phyloP scores from a whole-genome alignment of 2,329 filamentous ascomycete genomes.

The Penicillium sp. region DNA sequence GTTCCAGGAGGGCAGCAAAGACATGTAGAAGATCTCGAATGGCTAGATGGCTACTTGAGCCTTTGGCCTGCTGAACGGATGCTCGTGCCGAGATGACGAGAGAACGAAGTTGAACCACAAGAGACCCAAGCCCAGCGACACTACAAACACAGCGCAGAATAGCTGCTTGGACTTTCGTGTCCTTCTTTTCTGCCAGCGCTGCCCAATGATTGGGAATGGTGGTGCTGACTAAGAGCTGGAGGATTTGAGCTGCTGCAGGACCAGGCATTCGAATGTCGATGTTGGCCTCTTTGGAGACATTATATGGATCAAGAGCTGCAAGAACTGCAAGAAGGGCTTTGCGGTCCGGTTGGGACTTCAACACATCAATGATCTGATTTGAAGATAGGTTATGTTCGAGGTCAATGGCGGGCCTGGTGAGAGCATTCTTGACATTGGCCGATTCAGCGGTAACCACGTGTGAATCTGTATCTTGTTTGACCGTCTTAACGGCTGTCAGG shows the following conservation, averaged over 20 bases:
- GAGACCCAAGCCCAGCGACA: slow-evolving; percentile 69
- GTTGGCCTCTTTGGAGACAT: slow-evolving; percentile 16
- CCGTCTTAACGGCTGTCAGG: slow-evolving; percentile 37
- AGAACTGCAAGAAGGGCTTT: slow-evolving; percentile 30
- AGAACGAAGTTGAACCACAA: slow-evolving; percentile 62
- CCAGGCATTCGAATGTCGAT: slow-evolving; percentile 59
- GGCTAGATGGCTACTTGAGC: slow-evolving; percentile 30
- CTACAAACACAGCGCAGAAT: slow-evolving; percentile 64
- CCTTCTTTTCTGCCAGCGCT: slow-evolving; percentile 39
- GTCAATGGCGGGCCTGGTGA: slow-evolving; percentile 10
- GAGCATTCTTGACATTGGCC: slow-evolving; percentile 7
- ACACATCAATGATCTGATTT: slow-evolving; percentile 31
- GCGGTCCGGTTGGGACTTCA: slow-evolving; percentile 39
- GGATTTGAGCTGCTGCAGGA: slow-evolving; percentile 65
- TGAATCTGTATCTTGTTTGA: slow-evolving; percentile 21
- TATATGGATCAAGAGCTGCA: slow-evolving; percentile 33
- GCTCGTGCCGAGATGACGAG: slow-evolving; percentile 42
- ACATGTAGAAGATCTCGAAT: slow-evolving; percentile 35
- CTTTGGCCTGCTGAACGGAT: slow-evolving; percentile 27
- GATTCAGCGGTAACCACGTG: slow-evolving; percentile 15
- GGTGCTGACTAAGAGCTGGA: slow-evolving; percentile 66
- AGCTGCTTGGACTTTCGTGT: slow-evolving; percentile 28
- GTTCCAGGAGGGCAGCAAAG: slow-evolving; percentile 40
- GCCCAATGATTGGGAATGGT: slow-evolving; percentile 81
- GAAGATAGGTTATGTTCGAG: slow-evolving; percentile 24